Conservation (phyloP, 1,284 basidiomycete genomes). For the Ustilago lituana region DNA sequence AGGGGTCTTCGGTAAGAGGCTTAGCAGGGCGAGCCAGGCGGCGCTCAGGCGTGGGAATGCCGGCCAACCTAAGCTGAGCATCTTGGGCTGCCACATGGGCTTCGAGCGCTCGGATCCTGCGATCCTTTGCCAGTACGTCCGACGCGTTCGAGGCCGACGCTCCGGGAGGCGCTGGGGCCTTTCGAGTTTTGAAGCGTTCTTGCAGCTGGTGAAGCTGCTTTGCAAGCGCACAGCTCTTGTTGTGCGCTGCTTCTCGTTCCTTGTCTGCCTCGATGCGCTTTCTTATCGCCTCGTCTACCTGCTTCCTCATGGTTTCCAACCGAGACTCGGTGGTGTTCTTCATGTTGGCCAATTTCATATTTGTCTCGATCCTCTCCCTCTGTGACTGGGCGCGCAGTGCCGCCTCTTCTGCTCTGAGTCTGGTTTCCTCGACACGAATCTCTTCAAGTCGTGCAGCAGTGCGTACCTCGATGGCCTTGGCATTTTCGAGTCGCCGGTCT, state of each 20-base stretch:
- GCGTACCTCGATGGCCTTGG: too few species aligned
- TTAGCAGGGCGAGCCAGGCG: conserved; percentile 4
- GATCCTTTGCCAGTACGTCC: background rate
- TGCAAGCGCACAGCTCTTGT: conserved; percentile 24
- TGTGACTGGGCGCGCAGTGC: too few species aligned
- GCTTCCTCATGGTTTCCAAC: background rate
- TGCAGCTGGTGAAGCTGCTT: conserved; percentile 18
- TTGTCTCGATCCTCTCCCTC: background rate
- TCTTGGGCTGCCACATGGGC: conserved; percentile 4
- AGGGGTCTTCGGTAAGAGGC: background rate
- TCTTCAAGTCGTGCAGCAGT: too few species aligned
- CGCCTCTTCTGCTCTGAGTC: too few species aligned
- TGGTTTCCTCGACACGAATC: too few species aligned
- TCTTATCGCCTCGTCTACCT: conserved; percentile 1
- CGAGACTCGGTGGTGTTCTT: background rate
- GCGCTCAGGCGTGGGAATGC: conserved; percentile 6
- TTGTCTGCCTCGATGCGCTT: conserved; percentile 3
- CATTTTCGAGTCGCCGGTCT: background rate
- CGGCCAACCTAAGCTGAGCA: conserved; percentile 1
- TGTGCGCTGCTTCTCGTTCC: conserved; percentile 8
- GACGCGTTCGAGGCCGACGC: background rate
- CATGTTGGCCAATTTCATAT: conserved; percentile 4
- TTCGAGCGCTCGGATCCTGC: conserved; percentile 22
- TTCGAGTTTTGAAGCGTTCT: conserved; percentile 1
- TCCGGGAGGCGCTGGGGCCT: background rate